Evolutionary conservation across 1,284 basidiomycete species (phyloP), one percentile per base, ranked within the genome.

Genomic region (Leccinum subspadiceum): DNA sequence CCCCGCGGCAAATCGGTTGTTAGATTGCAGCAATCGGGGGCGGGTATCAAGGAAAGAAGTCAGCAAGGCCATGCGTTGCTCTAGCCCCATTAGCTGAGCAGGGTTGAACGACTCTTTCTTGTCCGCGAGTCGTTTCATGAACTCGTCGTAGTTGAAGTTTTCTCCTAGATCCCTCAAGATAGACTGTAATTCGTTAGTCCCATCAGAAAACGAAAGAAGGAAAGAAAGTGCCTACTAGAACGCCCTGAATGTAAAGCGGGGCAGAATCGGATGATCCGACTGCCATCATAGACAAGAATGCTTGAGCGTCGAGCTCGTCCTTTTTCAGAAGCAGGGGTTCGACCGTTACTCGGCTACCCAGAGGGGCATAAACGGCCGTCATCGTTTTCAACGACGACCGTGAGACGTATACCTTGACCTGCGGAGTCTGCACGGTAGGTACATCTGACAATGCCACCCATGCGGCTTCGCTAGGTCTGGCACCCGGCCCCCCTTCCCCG

Each of bases 211-310:
- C 0, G 4, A 4, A 37, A 1, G 5, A 5, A 35, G 33, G 39
- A 54, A 58, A 24, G 31, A 24, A 5, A 37, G 7, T 58, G 72
- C 81, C 70, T 64, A 86, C 83, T 62, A 88, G 66, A 35, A 90
- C 72, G 0, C 81, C 79, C 53, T 89, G 86, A 66, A 89, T 82
- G 67, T 89, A 90, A 1, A 90, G 69, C 0, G 88, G 88, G 0
- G 85, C 82, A 0, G 76, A 75, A 0, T 85, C 85, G 0, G 83
- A 83, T 0, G 82, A 81, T 0, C 80, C 83, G 0, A 87, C 77
- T 0, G 84, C 82, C 87, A 89, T 88, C 80, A 89, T 82, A 0
- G 84, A 84, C 22, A 88, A 65, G 57, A 89, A 83, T 0, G 85
- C 84, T 37, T 84, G 76, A 2, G 85, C 85, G 71, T 92, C 83